phyloP scores from a whole-genome alignment of 2,329 filamentous ascomycete species.

The Mycogone perniciosa region DNA sequence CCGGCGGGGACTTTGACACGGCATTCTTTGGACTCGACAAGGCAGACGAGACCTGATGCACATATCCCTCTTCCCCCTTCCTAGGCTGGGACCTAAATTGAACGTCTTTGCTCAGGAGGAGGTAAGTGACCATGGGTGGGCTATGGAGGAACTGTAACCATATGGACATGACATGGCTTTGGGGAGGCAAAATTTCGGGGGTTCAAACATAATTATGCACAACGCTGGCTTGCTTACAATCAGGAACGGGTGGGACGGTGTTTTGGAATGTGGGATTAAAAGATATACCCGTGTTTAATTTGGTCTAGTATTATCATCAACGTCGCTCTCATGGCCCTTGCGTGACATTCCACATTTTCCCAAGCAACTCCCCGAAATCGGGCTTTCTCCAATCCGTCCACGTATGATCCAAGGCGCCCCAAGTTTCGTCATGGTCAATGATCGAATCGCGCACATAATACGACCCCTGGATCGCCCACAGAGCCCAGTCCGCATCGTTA shows the following conservation, averaged over 20 bases:
- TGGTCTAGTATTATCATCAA: not conserved
- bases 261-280: not conserved
- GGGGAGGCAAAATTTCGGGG: no score
- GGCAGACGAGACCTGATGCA: slow-evolving; percentile 17
- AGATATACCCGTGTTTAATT: slow-evolving; percentile 1
- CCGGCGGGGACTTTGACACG: slow-evolving; percentile 40
- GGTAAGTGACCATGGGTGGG: no score
- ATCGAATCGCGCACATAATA: slow-evolving; percentile 50
- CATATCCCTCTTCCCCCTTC: not conserved
- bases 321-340: slow-evolving; percentile 25
- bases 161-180: no score
- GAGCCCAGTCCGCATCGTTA: slow-evolving; percentile 54
- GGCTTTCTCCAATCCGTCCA: slow-evolving; percentile 35
- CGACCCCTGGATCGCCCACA: slow-evolving; percentile 53
- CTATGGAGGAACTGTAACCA: no score
- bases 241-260: not conserved
- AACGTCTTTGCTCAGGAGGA: no score
- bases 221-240: not conserved
- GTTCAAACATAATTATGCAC: not conserved
- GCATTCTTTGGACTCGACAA: slow-evolving; percentile 38
- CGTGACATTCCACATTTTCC: slow-evolving; percentile 33
- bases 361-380: slow-evolving; percentile 29
- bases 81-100: no score
- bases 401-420: slow-evolving; percentile 41
- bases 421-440: slow-evolving; percentile 47